phyloP scores from a whole-genome alignment of 768 basidiomycete genomes.

The Leccinum arenicola region DNA sequence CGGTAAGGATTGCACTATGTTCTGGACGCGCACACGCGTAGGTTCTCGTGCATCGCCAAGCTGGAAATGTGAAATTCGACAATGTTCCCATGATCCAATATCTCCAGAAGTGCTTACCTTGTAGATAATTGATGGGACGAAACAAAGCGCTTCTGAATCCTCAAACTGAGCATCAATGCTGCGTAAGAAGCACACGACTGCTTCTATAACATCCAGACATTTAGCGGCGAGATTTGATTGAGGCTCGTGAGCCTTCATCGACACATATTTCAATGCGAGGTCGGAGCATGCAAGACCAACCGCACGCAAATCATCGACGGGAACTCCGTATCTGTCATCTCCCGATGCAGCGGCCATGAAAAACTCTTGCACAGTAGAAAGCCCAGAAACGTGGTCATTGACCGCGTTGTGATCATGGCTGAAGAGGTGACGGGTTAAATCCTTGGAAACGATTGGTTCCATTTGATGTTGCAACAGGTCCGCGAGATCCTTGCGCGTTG shows the following conservation, averaged over 20 bases:
- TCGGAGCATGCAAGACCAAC: slow-evolving; percentile 86
- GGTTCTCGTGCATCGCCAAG: slow-evolving; percentile 90
- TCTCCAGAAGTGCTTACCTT: slow-evolving; percentile 54
- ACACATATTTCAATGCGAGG: slow-evolving; percentile 89
- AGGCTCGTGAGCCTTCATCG: slow-evolving; percentile 84
- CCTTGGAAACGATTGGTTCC: slow-evolving; percentile 78
- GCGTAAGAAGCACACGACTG: slow-evolving; percentile 73
- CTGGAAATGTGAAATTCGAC: slow-evolving; percentile 38
- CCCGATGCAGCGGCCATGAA: slow-evolving; percentile 57
- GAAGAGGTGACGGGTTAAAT: slow-evolving; percentile 76
- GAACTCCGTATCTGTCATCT: slow-evolving; percentile 49
- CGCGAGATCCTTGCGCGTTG: slow-evolving; percentile 82
- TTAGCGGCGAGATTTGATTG: slow-evolving; percentile 86
- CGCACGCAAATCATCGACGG: slow-evolving; percentile 50
- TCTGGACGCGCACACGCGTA: slow-evolving; percentile 74
- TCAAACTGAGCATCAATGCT: slow-evolving; percentile 71
- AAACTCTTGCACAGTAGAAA: slow-evolving; percentile 73
- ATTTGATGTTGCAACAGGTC: slow-evolving; percentile 89
- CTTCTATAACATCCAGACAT: slow-evolving; percentile 84
- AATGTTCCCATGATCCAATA: neutral
- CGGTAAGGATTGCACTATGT: slow-evolving; percentile 80
- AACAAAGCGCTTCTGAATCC: slow-evolving; percentile 83
- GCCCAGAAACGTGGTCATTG: slow-evolving; percentile 83
- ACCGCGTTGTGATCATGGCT: slow-evolving; percentile 95
- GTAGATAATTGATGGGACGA: slow-evolving; percentile 84